phyloP scores from a whole-genome alignment of 2,329 filamentous ascomycete genomes.

The Nemania serpens region DNA sequence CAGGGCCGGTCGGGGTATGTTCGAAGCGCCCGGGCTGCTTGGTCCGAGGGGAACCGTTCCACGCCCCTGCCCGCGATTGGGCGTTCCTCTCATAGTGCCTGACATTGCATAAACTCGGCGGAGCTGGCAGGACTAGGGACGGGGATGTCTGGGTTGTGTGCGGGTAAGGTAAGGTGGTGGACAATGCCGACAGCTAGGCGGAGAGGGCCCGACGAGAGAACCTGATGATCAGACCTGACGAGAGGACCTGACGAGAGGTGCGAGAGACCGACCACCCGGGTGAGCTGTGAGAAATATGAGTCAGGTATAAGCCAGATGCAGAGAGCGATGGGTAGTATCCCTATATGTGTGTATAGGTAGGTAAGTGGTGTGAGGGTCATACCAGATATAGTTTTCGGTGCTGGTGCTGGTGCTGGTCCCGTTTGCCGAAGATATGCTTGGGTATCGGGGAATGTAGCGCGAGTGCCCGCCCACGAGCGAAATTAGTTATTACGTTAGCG shows the following conservation, averaged over 20 bases:
- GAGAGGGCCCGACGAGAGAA: not conserved
- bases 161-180: not conserved
- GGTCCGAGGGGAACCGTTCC: constrained; percentile 58
- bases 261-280: not conserved
- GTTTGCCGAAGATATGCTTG: too few species aligned
- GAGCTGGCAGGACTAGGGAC: constrained; percentile 27
- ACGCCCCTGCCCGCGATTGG: constrained; percentile 64
- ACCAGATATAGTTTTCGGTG: too few species aligned
- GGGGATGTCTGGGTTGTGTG: not conserved
- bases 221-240: too few species aligned
- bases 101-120: constrained; percentile 52
- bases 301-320: too few species aligned
- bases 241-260: not conserved
- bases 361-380: too few species aligned
- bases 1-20: constrained; percentile 73
- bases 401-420: too few species aligned
- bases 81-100: constrained; percentile 71
- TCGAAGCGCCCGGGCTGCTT: constrained; percentile 65
- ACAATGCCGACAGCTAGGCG: constrained; percentile 9
- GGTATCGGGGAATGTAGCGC: not conserved
- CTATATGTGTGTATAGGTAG: too few species aligned
- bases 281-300: too few species aligned
- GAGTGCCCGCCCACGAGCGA: not conserved
- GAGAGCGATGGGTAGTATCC: too few species aligned
- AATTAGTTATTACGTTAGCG: constrained; percentile 6